Evolutionary conservation across 371 early-diverging fungal genomes (phyloP).

Genomic region (Lichtheimia corymbifera): DNA sequence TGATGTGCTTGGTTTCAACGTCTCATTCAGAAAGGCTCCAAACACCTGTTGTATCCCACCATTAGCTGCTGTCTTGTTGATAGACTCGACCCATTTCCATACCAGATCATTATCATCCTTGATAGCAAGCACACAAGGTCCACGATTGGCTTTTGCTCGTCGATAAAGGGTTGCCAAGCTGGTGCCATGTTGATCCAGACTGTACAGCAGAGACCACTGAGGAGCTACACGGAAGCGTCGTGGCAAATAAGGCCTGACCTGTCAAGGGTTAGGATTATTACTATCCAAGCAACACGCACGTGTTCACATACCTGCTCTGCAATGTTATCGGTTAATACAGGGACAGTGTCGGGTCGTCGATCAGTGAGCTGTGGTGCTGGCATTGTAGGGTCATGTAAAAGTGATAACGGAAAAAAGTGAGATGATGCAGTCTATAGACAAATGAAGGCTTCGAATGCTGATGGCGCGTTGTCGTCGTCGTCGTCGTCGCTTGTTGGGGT

Average conservation of each 20-base stretch:
- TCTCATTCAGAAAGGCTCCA: conserved; percentile 84
- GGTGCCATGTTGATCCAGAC: conserved; percentile 91
- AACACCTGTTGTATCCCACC: conserved; percentile 62
- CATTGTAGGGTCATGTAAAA: conserved; percentile 18
- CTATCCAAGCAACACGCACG: background rate
- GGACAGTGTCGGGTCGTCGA: conserved; percentile 43
- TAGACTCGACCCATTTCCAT: conserved; percentile 12
- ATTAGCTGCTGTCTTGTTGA: background rate
- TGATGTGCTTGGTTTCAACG: conserved; percentile 59
- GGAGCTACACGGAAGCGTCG: conserved; percentile 63
- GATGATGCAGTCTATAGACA: background rate
- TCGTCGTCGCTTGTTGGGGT: background rate
- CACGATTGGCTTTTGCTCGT: conserved; percentile 55
- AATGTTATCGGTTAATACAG: conserved; percentile 45
- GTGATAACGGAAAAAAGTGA: background rate
- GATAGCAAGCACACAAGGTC: conserved; percentile 72
- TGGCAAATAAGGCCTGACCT: conserved; percentile 59
- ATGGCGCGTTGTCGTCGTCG: background rate
- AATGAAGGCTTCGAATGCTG: background rate
- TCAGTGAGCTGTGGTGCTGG: conserved; percentile 40
- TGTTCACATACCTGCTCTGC: conserved; percentile 49
- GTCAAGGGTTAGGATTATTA: background rate
- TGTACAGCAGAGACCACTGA: conserved; percentile 82
- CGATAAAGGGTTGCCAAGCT: conserved; percentile 81
- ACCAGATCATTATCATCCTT: conserved; percentile 70